phyloP scores from a whole-genome alignment of 2,329 filamentous ascomycete species.

The Aspergillus pseudoterreus region DNA sequence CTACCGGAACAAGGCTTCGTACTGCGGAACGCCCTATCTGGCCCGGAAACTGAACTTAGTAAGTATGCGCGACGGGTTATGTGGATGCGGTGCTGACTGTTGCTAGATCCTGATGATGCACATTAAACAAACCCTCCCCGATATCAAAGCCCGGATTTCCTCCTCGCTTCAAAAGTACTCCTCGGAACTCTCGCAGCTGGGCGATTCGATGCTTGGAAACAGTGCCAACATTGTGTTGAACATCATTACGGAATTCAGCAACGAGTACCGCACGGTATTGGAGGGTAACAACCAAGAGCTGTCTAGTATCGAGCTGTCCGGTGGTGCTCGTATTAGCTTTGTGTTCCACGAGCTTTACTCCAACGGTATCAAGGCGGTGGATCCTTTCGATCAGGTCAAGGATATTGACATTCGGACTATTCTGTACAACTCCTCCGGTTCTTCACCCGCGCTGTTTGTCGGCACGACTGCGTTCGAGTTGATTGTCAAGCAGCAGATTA shows the following conservation, averaged over 20 bases:
- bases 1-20: constrained; percentile 96
- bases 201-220: constrained; percentile 93
- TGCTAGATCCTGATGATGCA: constrained; percentile 95
- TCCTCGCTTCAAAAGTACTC: constrained; percentile 90
- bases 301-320: constrained; percentile 89
- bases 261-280: constrained; percentile 92
- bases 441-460: constrained; percentile 92
- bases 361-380: constrained; percentile 95
- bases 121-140: constrained; percentile 97
- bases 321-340: constrained; percentile 96
- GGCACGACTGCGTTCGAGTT: constrained; percentile 97
- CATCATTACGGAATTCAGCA: constrained; percentile 98
- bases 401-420: constrained; percentile 96
- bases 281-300: constrained; percentile 97
- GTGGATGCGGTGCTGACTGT: constrained; percentile 27
- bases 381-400: constrained; percentile 96
- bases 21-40: constrained; percentile 96
- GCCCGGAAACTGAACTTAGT: constrained; percentile 91
- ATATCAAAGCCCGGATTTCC: constrained; percentile 97
- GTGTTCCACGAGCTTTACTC: constrained; percentile 98
- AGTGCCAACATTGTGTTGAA: constrained; percentile 95
- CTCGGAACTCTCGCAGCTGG: constrained; percentile 74
- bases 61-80: background rate
- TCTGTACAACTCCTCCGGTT: constrained; percentile 98
- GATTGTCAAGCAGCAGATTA: constrained; percentile 98